Conservation (phyloP, 2,329 filamentous ascomycete genomes). For the Didymellaceae sp. region DNA sequence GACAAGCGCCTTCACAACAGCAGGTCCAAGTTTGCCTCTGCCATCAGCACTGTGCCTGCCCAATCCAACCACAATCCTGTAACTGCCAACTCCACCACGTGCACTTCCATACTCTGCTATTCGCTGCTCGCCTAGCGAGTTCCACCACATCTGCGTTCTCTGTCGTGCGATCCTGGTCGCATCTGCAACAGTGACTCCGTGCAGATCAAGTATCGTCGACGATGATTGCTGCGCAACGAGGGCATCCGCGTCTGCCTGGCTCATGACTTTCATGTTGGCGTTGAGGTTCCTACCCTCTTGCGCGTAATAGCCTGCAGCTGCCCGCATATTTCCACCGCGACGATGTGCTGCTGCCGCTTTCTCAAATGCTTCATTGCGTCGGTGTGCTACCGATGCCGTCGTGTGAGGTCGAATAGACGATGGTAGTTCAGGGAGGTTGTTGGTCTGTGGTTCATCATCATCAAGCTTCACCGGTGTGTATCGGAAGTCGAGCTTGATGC, state of each 20-base stretch:
- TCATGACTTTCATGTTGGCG: conserved; percentile 63
- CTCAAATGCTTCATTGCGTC: conserved; percentile 59
- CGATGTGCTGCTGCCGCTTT: conserved; percentile 66
- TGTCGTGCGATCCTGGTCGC: conserved; percentile 78
- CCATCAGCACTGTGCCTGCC: conserved; percentile 81
- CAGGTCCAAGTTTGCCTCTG: conserved; percentile 75
- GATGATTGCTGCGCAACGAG: conserved; percentile 76
- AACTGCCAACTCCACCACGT: conserved; percentile 59
- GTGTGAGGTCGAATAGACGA: conserved; percentile 48
- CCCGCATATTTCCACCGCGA: conserved; percentile 71
- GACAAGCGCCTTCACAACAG: conserved; percentile 77
- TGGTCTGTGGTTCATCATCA: conserved; percentile 36
- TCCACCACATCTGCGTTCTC: conserved; percentile 78
- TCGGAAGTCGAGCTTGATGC: conserved; percentile 57
- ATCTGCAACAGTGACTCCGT: conserved; percentile 81
- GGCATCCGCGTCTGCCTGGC: conserved; percentile 71
- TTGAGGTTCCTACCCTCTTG: conserved; percentile 71
- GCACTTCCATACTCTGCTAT: conserved; percentile 53
- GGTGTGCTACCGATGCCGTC: conserved; percentile 52
- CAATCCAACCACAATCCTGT: conserved; percentile 79
- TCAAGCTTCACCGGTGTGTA: conserved; percentile 53
- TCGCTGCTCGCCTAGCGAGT: conserved; percentile 69
- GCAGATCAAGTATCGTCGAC: conserved; percentile 73
- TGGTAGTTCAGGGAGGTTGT: conserved; percentile 35
- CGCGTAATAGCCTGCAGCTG: conserved; percentile 77